Base-by-base conservation (phyloP, 495 filamentous ascomycete genomes). In the Sporormia fimetaria region DNA sequence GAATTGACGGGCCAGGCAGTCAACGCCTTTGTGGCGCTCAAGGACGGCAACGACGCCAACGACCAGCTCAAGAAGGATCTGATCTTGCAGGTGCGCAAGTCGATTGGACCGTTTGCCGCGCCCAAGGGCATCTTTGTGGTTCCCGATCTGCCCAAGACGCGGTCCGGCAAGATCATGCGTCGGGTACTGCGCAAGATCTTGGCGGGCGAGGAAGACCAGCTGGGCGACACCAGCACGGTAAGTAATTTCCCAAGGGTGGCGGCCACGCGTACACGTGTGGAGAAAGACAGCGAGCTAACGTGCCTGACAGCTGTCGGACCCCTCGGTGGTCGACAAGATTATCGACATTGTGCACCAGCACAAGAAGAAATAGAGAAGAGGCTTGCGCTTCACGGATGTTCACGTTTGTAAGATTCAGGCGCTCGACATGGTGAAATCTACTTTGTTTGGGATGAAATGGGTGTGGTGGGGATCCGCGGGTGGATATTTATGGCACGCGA, bases 121-220 rank as follows among this genome's bases (percentile, higher is more conserved):
- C 92, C 92, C 47, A 96, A 96, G 68, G 83, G 80, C 8, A 76
- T 96, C 37, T 92, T 76, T 58, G 73, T 90, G 23, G 80, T 96
- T 16, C 78, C 85, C 3, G 88, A 96, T 59, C 71, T 99, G 20
- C 90, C 90, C 46, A 96, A 99, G 75, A 96, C 90, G 28, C 70
- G 90, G 45, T 87, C 80, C 51, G 90, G 90, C 40, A 99, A 99
- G 79, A 99, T 96, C 55, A 96, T 99, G 90, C 74, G 90, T 40
- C 77, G 90, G 40, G 95, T 99, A 62, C 61, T 99, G 64, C 78
- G 90, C 42, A 96, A 99, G 81, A 87, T 96, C 51, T 65, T 99
- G 46, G 84, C 84, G 30, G 87, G 87, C 8, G 90, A 99, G 70
- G 92, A 96, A 63, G 90, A 96, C 55, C 85, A 88, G 60, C 68